A percentile compares a stretch with the other conserved stretches of the same genome.
Conservation (phyloP, 2,329 filamentous ascomycete species). For the Thyridium curvatum region DNA sequence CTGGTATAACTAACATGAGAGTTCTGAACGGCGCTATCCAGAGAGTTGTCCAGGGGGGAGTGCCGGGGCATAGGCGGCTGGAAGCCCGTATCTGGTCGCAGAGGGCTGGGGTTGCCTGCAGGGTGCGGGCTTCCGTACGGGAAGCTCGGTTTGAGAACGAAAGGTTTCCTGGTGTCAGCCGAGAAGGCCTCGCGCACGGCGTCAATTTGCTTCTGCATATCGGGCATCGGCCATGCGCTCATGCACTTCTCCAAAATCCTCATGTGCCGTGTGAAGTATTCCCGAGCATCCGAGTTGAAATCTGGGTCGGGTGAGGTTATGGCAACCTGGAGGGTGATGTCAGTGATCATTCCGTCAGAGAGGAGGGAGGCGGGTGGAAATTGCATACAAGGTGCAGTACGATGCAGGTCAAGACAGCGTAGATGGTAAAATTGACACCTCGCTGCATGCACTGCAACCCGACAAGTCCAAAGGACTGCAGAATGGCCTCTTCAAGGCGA, state of each 20-base stretch:
- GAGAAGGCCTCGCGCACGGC: slow-evolving; percentile 88
- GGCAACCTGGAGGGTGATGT: slow-evolving; percentile 59
- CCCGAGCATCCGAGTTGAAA: slow-evolving; percentile 74
- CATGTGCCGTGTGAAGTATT: slow-evolving; percentile 93
- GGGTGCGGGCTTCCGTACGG: slow-evolving; percentile 71
- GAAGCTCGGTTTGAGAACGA: slow-evolving; percentile 82
- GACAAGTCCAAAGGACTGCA: slow-evolving; percentile 68
- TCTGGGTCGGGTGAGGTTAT: slow-evolving; percentile 90
- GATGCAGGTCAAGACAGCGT: slow-evolving; percentile 82
- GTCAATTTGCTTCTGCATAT: slow-evolving; percentile 86
- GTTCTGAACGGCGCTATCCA: too few species aligned
- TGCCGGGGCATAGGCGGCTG: slow-evolving; percentile 35
- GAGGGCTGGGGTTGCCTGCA: slow-evolving; percentile 54
- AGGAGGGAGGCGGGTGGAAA: slow-evolving; percentile 4
- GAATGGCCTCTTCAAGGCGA: slow-evolving; percentile 75
- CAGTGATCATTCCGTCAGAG: slow-evolving; percentile 4
- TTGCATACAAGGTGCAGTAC: slow-evolving; percentile 84
- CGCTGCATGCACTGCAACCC: slow-evolving; percentile 88
- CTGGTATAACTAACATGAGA: slow-evolving; percentile 59
- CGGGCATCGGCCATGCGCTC: slow-evolving; percentile 77
- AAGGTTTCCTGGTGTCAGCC: slow-evolving; percentile 74
- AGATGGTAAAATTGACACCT: slow-evolving; percentile 94
- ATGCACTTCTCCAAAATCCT: slow-evolving; percentile 83
- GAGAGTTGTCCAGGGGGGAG: too few species aligned
- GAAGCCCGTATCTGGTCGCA: slow-evolving; percentile 46